These are phyloP conservation scores for Coemansia interrupta DNA, from an alignment of 192 early-diverging fungal genomes.

Conservation along the genomic window DNA sequence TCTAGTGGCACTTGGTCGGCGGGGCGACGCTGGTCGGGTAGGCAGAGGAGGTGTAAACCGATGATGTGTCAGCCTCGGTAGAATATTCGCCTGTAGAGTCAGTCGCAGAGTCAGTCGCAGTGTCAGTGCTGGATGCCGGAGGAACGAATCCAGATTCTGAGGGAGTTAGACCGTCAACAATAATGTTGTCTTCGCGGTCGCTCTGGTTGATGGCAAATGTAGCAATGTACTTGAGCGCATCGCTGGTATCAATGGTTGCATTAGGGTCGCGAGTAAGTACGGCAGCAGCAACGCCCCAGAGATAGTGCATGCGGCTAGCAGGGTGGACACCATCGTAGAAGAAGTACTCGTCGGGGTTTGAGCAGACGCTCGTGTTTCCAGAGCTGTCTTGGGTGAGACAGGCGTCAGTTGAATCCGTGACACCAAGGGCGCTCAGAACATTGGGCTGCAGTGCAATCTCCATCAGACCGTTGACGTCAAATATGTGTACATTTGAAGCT, in stretches of 20 bases:
- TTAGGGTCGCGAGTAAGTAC: constrained; percentile 28
- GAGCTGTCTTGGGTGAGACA: constrained; percentile 22
- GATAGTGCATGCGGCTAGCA: constrained; percentile 47
- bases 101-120: not conserved
- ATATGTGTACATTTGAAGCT: constrained; percentile 16
- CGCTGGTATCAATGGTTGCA: constrained; percentile 16
- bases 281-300: constrained; percentile 41
- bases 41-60: too few species aligned
- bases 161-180: constrained; percentile 15
- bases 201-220: constrained; percentile 29
- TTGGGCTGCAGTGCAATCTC: constrained; percentile 19
- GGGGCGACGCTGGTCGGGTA: too few species aligned
- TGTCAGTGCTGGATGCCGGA: constrained; percentile 3
- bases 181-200: constrained; percentile 36
- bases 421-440: constrained; percentile 18
- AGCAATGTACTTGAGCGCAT: constrained; percentile 13
- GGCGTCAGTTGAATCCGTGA: constrained; percentile 27
- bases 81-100: not conserved
- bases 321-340: constrained; percentile 48
- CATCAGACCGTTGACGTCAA: constrained; percentile 34
- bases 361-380: constrained; percentile 22
- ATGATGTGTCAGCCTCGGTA: too few species aligned
- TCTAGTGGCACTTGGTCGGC: too few species aligned
- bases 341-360: constrained; percentile 42
- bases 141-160: constrained; percentile 12